These are phyloP conservation scores for Saturnispora besseyi DNA, from an alignment of 805 yeast species.

Conservation along the genomic window DNA sequence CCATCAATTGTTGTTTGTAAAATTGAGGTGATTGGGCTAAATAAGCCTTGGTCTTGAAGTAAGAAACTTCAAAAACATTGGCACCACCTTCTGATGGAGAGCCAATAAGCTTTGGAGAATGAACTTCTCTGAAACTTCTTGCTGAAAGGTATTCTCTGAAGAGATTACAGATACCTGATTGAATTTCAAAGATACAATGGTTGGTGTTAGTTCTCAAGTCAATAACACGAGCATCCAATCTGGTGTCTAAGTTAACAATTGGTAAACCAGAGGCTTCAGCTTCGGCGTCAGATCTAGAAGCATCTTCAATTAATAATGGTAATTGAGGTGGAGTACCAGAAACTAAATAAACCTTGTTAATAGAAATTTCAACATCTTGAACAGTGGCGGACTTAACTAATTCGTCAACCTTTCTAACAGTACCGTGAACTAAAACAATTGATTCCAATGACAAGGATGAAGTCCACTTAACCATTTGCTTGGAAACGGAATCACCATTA, in stretches of 20 bases:
- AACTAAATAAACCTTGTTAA: conserved; percentile 64
- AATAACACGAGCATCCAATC: conserved; percentile 90
- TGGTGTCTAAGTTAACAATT: conserved; percentile 90
- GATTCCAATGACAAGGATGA: conserved; percentile 79
- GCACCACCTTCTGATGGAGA: conserved; percentile 98
- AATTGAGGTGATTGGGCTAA: conserved; percentile 98
- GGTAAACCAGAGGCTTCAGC: conserved; percentile 90
- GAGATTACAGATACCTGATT: conserved; percentile 77
- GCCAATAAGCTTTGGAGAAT: conserved; percentile 91
- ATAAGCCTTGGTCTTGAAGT: conserved; percentile 88
- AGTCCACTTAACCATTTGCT: conserved; percentile 96
- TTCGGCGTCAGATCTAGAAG: conserved; percentile 87
- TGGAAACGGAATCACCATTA: conserved; percentile 62
- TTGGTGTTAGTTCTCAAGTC: conserved; percentile 95
- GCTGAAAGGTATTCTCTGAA: conserved; percentile 78
- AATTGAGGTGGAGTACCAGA: conserved; percentile 86
- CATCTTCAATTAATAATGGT: conserved; percentile 94
- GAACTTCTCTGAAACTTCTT: conserved; percentile 78
- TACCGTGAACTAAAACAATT: conserved; percentile 85
- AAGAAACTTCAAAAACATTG: conserved; percentile 86
- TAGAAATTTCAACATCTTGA: conserved; percentile 79
- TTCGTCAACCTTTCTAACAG: conserved; percentile 75
- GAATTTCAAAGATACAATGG: conserved; percentile 93
- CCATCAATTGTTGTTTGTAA: conserved; percentile 95
- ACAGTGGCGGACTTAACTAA: conserved; percentile 84